Evolutionary conservation across 768 basidiomycete species (phyloP).

Genomic region (Lactarius hengduanensis): DNA sequence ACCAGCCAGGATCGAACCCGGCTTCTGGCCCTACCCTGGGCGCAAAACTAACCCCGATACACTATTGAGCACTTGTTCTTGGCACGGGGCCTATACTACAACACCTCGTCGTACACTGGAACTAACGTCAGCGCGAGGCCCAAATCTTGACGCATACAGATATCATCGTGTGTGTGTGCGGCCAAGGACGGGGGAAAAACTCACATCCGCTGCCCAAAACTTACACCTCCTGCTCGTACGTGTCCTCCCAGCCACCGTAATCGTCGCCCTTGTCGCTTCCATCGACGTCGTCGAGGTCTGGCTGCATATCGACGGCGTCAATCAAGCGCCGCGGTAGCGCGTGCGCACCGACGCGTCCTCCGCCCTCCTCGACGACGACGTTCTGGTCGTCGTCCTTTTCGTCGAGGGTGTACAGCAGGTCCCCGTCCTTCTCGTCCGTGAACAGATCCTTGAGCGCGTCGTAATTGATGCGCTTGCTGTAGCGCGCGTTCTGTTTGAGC

Average conservation of each 20-base stretch:
- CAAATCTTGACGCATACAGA: neutral
- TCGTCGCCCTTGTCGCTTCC: conserved; percentile 44
- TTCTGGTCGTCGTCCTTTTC: conserved; percentile 41
- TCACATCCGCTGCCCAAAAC: neutral
- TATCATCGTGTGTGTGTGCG: neutral
- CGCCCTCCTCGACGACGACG: conserved; percentile 43
- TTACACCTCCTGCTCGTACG: conserved; percentile 71
- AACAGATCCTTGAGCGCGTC: conserved; percentile 83
- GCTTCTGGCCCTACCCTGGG: conserved; percentile 32
- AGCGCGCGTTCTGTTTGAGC: conserved; percentile 81
- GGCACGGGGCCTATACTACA: neutral
- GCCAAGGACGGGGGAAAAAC: neutral
- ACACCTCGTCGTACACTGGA: conserved; percentile 1
- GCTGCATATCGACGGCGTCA: conserved; percentile 23
- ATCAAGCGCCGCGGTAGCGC: neutral
- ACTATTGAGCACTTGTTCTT: conserved; percentile 7
- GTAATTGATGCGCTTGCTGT: conserved; percentile 93
- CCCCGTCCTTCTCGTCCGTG: conserved; percentile 41
- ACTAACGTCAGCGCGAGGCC: neutral
- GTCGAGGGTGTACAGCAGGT: conserved; percentile 54
- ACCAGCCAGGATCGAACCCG: conserved; percentile 46
- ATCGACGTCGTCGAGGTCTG: conserved; percentile 33
- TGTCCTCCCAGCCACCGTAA: conserved; percentile 44
- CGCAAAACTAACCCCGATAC: conserved; percentile 14
- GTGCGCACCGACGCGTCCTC: conserved; percentile 35